Conservation (phyloP, 176 grass and related monocot species). For the Ensete glaucum region DNA sequence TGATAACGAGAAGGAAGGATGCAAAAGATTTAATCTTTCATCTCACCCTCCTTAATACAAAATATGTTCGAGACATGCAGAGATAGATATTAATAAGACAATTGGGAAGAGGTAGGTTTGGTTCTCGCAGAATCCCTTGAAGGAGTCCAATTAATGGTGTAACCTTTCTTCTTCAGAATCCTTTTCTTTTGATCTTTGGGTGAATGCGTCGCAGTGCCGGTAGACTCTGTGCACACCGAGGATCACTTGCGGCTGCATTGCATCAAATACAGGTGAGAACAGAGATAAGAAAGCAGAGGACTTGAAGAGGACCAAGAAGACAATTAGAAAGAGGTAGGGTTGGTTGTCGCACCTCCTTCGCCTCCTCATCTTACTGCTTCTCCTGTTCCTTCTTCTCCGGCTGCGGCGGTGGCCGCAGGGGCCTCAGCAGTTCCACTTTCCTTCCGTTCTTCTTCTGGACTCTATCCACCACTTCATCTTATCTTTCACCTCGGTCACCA, state of each 20-base stretch:
- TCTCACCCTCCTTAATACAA: no score
- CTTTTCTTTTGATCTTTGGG: constrained; percentile 57
- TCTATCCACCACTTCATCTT: constrained; percentile 2
- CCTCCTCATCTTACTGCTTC: background rate
- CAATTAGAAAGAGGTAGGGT: no score
- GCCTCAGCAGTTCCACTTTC: background rate
- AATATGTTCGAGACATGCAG: no score
- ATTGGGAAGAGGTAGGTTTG: no score
- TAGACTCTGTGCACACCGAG: constrained; percentile 63
- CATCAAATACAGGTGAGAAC: constrained; percentile 9
- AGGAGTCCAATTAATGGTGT: background rate
- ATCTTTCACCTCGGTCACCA: no score
- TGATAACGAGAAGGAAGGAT: no score
- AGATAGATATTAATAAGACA: no score
- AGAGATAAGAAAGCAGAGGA: constrained; percentile 20
- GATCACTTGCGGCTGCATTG: constrained; percentile 49
- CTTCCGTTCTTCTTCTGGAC: background rate
- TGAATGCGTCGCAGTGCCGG: constrained; percentile 85
- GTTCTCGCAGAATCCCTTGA: no score
- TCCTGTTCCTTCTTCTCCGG: background rate
- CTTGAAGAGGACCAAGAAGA: background rate
- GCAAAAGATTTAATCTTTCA: no score
- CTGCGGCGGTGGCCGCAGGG: background rate
- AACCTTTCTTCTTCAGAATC: constrained; percentile 91
- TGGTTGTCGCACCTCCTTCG: constrained; percentile 5